These are phyloP conservation scores for Microsporum ferrugineum DNA, from an alignment of 2,329 filamentous ascomycete genomes.

Conservation along the genomic window DNA sequence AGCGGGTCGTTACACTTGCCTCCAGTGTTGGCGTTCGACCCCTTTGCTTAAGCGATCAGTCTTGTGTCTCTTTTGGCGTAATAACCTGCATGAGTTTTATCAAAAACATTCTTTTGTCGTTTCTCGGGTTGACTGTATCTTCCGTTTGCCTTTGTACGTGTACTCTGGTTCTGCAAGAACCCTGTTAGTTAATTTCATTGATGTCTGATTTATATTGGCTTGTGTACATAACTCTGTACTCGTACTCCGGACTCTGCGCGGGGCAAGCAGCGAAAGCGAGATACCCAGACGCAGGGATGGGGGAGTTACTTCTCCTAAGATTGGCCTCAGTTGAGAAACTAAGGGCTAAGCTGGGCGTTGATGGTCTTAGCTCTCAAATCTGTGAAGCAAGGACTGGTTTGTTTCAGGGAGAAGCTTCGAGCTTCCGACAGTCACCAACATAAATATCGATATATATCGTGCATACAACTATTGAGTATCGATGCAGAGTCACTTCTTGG, in stretches of 20 bases:
- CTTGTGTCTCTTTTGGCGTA: neutral
- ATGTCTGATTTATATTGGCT: neutral
- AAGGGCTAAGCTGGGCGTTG: neutral
- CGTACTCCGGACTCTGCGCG: neutral
- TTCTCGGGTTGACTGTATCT: neutral
- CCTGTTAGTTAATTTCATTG: neutral
- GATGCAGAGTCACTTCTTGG: neutral
- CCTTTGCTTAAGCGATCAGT: neutral
- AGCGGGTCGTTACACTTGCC: neutral
- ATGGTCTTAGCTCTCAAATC: neutral
- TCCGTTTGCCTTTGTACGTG: neutral
- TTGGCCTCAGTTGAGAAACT: neutral
- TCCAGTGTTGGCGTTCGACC: neutral
- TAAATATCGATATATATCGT: neutral
- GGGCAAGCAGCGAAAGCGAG: neutral
- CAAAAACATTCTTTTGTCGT: neutral
- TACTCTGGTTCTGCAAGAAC: neutral
- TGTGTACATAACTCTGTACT: neutral
- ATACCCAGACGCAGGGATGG: neutral
- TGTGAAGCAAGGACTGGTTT: neutral
- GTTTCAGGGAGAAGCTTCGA: neutral
- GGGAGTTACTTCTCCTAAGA: neutral
- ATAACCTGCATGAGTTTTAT: neutral
- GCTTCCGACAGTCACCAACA: neutral
- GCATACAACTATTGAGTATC: neutral